These are phyloP conservation scores for Malassezia brasiliensis DNA, from an alignment of 1,284 basidiomycete species.

Conservation along the genomic window DNA sequence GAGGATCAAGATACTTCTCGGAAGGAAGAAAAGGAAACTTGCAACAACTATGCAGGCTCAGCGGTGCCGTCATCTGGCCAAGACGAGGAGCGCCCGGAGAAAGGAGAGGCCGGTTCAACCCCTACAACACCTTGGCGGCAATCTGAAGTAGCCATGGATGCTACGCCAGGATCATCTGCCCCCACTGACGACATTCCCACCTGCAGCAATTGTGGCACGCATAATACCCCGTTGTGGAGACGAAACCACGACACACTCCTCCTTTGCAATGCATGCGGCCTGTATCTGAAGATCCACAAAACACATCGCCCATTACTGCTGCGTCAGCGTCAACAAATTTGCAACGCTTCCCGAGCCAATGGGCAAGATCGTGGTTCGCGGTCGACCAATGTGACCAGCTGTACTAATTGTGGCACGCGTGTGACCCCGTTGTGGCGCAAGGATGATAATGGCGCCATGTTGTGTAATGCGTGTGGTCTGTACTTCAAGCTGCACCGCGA, in stretches of 20 bases:
- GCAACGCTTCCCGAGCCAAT: conserved; percentile 26
- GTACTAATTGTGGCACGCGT: conserved; percentile 43
- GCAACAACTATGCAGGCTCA: background rate
- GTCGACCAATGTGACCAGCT: conserved; percentile 24
- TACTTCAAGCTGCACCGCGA: conserved; percentile 40
- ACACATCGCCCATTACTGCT: conserved; percentile 27
- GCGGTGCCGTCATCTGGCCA: background rate
- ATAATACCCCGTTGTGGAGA: conserved; percentile 41
- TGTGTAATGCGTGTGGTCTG: conserved; percentile 42
- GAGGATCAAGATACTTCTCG: background rate
- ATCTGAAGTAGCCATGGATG: background rate
- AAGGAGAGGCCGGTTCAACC: background rate
- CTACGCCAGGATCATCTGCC: background rate
- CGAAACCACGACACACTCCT: conserved; percentile 35
- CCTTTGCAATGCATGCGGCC: conserved; percentile 44
- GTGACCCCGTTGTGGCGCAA: conserved; percentile 45
- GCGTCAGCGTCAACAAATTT: conserved; percentile 23
- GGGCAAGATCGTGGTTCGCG: conserved; percentile 21
- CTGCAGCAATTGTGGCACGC: conserved; percentile 44
- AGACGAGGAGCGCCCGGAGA: too few relatives aligned
- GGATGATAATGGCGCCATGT: conserved; percentile 33
- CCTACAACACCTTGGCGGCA: background rate
- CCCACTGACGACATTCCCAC: conserved; percentile 15
- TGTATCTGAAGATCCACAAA: conserved; percentile 46
- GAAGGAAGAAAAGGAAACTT: background rate